A percentile compares a stretch with the other conserved stretches of the same genome.
Evolutionary conservation across 2,329 filamentous ascomycete genomes (phyloP).

Genomic region (Claviceps pazoutovae): DNA sequence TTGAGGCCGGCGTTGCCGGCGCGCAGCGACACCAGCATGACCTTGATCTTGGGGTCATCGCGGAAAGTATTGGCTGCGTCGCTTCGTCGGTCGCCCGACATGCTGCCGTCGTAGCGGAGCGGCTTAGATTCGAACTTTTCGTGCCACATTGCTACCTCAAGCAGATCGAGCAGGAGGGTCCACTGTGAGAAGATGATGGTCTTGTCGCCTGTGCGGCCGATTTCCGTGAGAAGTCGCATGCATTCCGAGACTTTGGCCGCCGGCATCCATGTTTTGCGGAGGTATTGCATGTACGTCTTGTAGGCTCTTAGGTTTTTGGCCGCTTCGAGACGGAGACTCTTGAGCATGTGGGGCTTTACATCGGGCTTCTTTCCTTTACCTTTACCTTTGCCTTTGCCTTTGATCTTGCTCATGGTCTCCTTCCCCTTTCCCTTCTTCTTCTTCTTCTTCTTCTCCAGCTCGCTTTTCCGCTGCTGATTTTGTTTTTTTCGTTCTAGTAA

Average conservation of each 20-base stretch:
- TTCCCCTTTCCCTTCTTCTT: not conserved
- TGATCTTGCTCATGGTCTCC: constrained; percentile 8
- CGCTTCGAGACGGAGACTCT: constrained; percentile 51
- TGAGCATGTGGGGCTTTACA: constrained; percentile 42
- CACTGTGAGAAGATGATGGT: constrained; percentile 68
- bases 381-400: constrained; percentile 20
- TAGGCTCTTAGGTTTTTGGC: constrained; percentile 50
- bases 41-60: constrained; percentile 46
- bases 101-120: constrained; percentile 67
- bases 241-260: constrained; percentile 76
- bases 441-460: not conserved
- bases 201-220: constrained; percentile 48
- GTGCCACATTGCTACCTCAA: constrained; percentile 60
- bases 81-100: constrained; percentile 57
- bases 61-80: constrained; percentile 52
- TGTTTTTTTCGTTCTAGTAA: not conserved
- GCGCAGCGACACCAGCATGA: constrained; percentile 70
- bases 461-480: not conserved
- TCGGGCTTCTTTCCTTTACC: constrained; percentile 28
- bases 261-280: constrained; percentile 55
- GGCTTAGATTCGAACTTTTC: constrained; percentile 44
- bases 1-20: constrained; percentile 81
- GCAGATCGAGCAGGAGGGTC: constrained; percentile 58
- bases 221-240: constrained; percentile 56
- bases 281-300: constrained; percentile 52